These are phyloP conservation scores for Beauveria scarabaeidicola DNA, from an alignment of 2,329 filamentous ascomycete genomes.

Conservation along the genomic window DNA sequence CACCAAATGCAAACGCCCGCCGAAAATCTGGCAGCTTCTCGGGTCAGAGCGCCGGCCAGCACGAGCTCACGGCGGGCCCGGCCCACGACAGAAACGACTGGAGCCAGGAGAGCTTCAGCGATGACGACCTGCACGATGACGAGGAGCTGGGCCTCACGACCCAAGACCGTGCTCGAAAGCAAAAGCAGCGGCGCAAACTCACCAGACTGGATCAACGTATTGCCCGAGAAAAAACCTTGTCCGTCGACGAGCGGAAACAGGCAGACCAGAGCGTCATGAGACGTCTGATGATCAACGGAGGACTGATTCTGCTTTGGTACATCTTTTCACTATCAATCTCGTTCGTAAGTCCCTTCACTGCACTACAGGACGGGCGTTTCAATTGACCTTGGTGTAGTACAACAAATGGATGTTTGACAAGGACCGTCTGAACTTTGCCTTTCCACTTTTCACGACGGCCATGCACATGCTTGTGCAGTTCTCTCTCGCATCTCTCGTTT, in stretches of 20 bases:
- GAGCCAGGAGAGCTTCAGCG: slow-evolving; percentile 51
- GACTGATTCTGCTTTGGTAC: slow-evolving; percentile 81
- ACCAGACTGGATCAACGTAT: slow-evolving; percentile 63
- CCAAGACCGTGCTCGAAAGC: slow-evolving; percentile 60
- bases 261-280: slow-evolving; percentile 67
- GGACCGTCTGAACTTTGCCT: slow-evolving; percentile 78
- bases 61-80: slow-evolving; percentile 22
- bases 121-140: slow-evolving; percentile 71
- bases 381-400: slow-evolving; percentile 62
- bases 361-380: not conserved
- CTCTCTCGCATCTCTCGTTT: slow-evolving; percentile 62
- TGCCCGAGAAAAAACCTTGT: slow-evolving; percentile 48
- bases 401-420: slow-evolving; percentile 99
- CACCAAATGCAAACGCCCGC: not conserved
- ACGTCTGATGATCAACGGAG: slow-evolving; percentile 62
- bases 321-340: slow-evolving; percentile 90
- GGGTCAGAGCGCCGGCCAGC: slow-evolving; percentile 25
- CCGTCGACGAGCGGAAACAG: slow-evolving; percentile 64
- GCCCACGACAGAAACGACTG: slow-evolving; percentile 20
- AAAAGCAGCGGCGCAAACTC: slow-evolving; percentile 57
- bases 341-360: slow-evolving; percentile 52
- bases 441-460: slow-evolving; percentile 89
- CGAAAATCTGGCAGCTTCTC: slow-evolving; percentile 16
- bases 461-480: slow-evolving; percentile 97
- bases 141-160: slow-evolving; percentile 82